Evolutionary conservation across 2,329 filamentous ascomycete species (phyloP), one percentile per base, ranked within the genome.

Genomic region (Stachybotrys echinatus): DNA sequence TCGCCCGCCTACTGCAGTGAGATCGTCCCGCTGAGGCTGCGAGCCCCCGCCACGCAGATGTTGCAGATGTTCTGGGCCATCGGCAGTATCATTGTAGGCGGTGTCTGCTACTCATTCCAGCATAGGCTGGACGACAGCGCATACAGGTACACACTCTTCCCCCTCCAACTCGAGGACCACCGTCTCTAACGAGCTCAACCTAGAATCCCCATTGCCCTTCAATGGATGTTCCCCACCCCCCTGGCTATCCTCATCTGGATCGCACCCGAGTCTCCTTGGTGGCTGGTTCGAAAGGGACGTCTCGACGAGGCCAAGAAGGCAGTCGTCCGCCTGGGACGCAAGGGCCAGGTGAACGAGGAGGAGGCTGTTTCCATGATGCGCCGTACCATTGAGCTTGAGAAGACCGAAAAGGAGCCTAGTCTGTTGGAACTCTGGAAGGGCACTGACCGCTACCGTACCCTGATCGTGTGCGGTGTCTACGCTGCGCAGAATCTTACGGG

Each of bases 11-110:
- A 84, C 67, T 79, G 76, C 63, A 70, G 68, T 55, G 81, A 84
- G 61, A 80, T 84, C 46, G 78, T 81, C 12, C 81, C 81, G 1
- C 70, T 84, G 37, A 65, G 68, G 56, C 68, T 84, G 42, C 69
- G 81, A 61, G 81, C 75, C 50, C 75, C 78, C 42, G 73, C 71
- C 14, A 84, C 81, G 2, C 76, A 79, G 58, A 83, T 79, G 68
- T 57, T 84, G 62, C 80, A 84, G 61, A 84, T 84, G 80, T 79
- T 78, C 67, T 84, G 81, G 81, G 76, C 79, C 4, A 78, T 84
- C 55, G 81, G 81, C 14, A 65, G 69, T 19, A 83, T 84, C 59
- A 80, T 84, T 40, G 80, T 84, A 34, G 74, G 71, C 21, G 80
- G 64, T 43, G 73, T 78, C 48, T 77, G 76, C 19, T 83, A 76